These are phyloP conservation scores for Solanum lignicaule DNA, from an alignment of 257 asterid genomes.

Conservation along the genomic window DNA sequence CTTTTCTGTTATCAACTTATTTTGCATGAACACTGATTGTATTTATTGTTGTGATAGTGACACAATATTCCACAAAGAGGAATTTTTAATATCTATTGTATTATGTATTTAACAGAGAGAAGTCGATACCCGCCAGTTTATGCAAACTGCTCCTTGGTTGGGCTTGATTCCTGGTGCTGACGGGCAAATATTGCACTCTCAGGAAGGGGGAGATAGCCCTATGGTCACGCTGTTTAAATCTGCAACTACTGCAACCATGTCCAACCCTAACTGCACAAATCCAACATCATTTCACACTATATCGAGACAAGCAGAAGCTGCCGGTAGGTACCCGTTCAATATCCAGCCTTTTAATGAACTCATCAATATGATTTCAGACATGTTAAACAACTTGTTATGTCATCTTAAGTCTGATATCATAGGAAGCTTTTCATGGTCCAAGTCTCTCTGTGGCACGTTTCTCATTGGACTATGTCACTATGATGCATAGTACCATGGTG, in stretches of 20 bases:
- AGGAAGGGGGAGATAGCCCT: constrained; percentile 80
- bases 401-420: not conserved
- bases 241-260: constrained; percentile 45
- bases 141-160: constrained; percentile 98
- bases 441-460: not conserved
- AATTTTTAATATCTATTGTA: not conserved
- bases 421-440: not conserved
- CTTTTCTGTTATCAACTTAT: not conserved
- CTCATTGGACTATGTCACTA: not conserved
- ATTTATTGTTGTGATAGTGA: not conserved
- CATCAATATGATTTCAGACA: not conserved
- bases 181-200: constrained; percentile 73
- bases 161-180: constrained; percentile 88
- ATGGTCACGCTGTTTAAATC: constrained; percentile 77
- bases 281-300: constrained; percentile 62
- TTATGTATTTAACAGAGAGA: constrained; percentile 51
- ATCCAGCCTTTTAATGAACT: not conserved
- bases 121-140: constrained; percentile 88
- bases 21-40: not conserved
- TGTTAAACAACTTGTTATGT: not conserved
- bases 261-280: constrained; percentile 56
- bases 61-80: not conserved
- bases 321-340: constrained; percentile 43
- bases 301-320: constrained; percentile 98
- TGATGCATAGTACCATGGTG: not conserved